phyloP scores from a whole-genome alignment of 1,284 basidiomycete genomes.

The Cutaneotrichosporon daszewskae region DNA sequence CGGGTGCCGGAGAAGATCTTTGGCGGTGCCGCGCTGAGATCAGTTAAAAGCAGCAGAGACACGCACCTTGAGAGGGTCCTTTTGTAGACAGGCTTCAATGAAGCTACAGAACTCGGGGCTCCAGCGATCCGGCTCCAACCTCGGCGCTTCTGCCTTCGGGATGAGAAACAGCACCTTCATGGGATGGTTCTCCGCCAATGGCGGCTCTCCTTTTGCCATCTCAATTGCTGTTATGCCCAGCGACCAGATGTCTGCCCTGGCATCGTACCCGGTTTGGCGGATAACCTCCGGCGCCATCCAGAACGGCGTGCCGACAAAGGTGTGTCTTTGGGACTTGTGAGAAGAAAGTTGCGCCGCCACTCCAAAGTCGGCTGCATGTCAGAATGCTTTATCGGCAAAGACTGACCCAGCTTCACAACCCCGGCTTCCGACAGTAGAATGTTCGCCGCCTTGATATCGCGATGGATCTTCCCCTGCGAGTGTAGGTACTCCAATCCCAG shows the following conservation, averaged over 20 bases:
- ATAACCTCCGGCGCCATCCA: conserved; percentile 99
- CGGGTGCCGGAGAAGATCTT: conserved; percentile 82
- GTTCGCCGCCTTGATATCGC: conserved; percentile 98
- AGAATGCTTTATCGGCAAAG: background rate
- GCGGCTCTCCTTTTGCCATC: conserved; percentile 90
- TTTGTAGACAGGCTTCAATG: conserved; percentile 81
- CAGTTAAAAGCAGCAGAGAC: background rate
- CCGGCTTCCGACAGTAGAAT: conserved; percentile 83
- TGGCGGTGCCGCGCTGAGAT: conserved; percentile 74
- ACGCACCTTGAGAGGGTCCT: conserved; percentile 71
- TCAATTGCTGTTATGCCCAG: conserved; percentile 92
- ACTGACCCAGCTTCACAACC: conserved; percentile 73
- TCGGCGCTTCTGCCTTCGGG: conserved; percentile 79
- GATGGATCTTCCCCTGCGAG: conserved; percentile 87
- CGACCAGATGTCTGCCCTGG: conserved; percentile 95
- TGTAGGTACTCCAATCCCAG: conserved; percentile 94
- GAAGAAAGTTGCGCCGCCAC: conserved; percentile 89
- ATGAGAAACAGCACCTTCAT: conserved; percentile 89
- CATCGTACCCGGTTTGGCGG: conserved; percentile 92
- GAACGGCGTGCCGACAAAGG: conserved; percentile 90
- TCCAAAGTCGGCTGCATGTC: conserved; percentile 74
- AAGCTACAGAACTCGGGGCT: conserved; percentile 87
- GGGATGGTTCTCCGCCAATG: conserved; percentile 80
- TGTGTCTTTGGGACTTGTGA: conserved; percentile 83
- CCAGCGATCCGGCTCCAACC: conserved; percentile 57